Conservation (phyloP, 768 basidiomycete species). For the Floccularia luteovirens region DNA sequence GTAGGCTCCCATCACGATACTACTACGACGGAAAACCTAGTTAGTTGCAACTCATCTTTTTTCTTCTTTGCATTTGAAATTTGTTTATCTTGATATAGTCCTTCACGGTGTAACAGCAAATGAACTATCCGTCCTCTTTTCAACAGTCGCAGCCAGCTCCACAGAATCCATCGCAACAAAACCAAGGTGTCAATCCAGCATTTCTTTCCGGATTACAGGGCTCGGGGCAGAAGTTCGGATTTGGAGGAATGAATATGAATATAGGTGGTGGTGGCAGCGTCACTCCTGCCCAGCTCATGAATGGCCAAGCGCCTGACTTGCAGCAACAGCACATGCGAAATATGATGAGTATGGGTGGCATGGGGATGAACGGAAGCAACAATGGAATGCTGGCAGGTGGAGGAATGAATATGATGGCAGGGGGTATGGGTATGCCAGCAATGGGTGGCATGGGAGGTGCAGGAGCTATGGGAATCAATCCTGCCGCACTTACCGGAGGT, state of each 20-base stretch:
- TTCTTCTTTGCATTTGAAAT: too few species aligned
- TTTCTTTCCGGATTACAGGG: slow-evolving; percentile 21
- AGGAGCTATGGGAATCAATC: slow-evolving; percentile 10
- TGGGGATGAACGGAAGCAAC: not conserved
- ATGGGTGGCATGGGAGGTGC: slow-evolving; percentile 4
- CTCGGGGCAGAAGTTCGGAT: slow-evolving; percentile 13
- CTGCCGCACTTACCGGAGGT: slow-evolving; percentile 11
- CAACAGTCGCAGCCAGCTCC: not conserved
- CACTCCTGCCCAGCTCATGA: slow-evolving; percentile 13
- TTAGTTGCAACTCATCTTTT: too few species aligned
- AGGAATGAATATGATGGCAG: not conserved
- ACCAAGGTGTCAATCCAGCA: slow-evolving; percentile 1
- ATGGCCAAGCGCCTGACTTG: slow-evolving; percentile 13
- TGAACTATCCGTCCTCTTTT: not conserved
- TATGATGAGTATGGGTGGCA: slow-evolving; percentile 11
- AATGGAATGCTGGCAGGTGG: not conserved
- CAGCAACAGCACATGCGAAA: slow-evolving; percentile 14
- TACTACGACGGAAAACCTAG: too few species aligned
- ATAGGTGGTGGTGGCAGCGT: slow-evolving; percentile 7
- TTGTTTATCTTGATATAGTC: too few species aligned
- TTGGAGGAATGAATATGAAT: slow-evolving; percentile 9
- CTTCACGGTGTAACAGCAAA: not conserved
- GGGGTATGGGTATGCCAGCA: slow-evolving; percentile 4
- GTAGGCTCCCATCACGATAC: too few species aligned
- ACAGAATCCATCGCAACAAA: not conserved